Evolutionary conservation across 768 basidiomycete species (phyloP).

Genomic region (Floccularia luteovirens): DNA sequence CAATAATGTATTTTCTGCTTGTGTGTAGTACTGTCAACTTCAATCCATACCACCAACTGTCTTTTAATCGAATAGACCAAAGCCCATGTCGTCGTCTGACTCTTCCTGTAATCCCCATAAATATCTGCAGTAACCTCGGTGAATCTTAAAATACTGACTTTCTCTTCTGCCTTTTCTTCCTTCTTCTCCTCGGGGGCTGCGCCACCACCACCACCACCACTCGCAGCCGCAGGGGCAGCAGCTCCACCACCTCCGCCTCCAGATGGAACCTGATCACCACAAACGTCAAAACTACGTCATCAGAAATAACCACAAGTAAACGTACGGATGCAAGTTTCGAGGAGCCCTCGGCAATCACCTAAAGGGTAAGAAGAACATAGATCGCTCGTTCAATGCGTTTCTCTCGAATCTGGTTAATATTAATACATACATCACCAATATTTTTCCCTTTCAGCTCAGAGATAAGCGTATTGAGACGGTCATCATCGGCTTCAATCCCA

Average conservation of each 20-base stretch:
- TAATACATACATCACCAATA: constrained; percentile 62
- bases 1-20: not conserved
- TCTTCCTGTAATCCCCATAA: constrained; percentile 53
- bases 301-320: constrained; percentile 3
- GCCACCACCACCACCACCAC: constrained; percentile 49
- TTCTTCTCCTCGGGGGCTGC: constrained; percentile 70
- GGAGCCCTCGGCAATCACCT: constrained; percentile 91
- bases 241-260: constrained; percentile 72
- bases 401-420: not conserved
- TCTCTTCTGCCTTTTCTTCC: constrained; percentile 88
- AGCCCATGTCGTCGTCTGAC: constrained; percentile 98
- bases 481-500: constrained; percentile 84
- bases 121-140: not conserved
- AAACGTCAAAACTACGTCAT: not conserved
- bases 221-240: constrained; percentile 42
- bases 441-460: constrained; percentile 90
- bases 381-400: not conserved
- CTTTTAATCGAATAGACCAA: constrained; percentile 91
- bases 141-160: constrained; percentile 46
- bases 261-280: constrained; percentile 69
- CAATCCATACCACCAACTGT: not conserved
- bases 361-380: constrained; percentile 6
- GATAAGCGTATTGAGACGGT: constrained; percentile 74
- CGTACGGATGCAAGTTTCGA: constrained; percentile 90
- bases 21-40: not conserved